Evolutionary conservation across 805 yeast genomes (phyloP).

Genomic region (Sungouiella thailandica): DNA sequence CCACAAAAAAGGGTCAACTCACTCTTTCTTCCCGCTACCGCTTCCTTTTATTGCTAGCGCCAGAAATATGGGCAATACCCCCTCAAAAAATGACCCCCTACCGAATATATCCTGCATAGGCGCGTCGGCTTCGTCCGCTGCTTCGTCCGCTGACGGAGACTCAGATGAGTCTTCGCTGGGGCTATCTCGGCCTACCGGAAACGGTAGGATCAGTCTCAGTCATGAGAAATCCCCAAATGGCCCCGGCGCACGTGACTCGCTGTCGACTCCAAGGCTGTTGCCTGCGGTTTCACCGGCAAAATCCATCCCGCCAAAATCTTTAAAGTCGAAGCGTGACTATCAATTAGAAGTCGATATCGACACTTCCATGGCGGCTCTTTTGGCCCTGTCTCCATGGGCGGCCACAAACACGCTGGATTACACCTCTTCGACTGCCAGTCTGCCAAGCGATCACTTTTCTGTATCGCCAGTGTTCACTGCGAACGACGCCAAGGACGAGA

Average conservation of each 20-base stretch:
- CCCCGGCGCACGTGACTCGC: constrained; percentile 1
- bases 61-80: constrained; percentile 56
- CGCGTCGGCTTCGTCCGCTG: constrained; percentile 20
- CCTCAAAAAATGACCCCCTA: constrained; percentile 49
- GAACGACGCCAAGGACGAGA: constrained; percentile 26
- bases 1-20: background rate
- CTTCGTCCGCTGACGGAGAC: constrained; percentile 32
- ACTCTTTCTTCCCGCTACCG: background rate
- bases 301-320: too few species aligned
- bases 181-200: constrained; percentile 34
- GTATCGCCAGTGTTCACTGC: constrained; percentile 35
- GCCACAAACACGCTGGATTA: constrained; percentile 9
- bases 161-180: constrained; percentile 39
- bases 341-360: constrained; percentile 38
- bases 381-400: constrained; percentile 6
- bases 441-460: constrained; percentile 27
- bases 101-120: constrained; percentile 34
- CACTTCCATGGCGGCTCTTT: constrained; percentile 41
- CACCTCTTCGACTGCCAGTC: constrained; percentile 41
- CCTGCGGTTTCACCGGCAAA: constrained; percentile 3
- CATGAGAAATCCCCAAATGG: constrained; percentile 2
- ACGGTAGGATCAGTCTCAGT: too few species aligned
- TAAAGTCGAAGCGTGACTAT: constrained; percentile 4
- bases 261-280: constrained; percentile 1
- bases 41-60: background rate